A percentile compares a stretch with the other conserved stretches of the same genome.
phyloP scores from a whole-genome alignment of 2,329 filamentous ascomycete genomes.

The Alternaria ethzedia region DNA sequence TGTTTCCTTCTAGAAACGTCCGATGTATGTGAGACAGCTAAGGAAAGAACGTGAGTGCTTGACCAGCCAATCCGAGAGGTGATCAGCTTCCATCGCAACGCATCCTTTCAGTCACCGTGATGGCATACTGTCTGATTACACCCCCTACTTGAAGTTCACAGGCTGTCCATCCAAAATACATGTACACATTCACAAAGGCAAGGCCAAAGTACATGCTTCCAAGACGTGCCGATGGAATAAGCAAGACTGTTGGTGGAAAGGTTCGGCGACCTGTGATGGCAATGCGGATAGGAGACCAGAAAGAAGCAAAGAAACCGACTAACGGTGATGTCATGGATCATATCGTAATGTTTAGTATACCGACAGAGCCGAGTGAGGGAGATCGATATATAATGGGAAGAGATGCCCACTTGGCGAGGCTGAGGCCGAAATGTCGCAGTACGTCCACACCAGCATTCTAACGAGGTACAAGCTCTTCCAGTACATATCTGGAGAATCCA shows the following conservation, averaged over 20 bases:
- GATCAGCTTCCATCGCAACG: not conserved
- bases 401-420: not conserved
- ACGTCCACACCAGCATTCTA: not conserved
- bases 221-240: not conserved
- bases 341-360: not conserved
- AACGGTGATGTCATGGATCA: not conserved
- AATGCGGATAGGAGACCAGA: not conserved
- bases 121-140: not conserved
- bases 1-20: not conserved
- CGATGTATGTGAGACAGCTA: not conserved
- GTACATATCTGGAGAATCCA: not conserved
- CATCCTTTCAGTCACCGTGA: not conserved
- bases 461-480: not conserved
- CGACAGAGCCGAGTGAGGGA: not conserved
- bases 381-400: not conserved
- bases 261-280: not conserved
- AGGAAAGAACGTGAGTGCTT: not conserved
- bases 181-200: not conserved
- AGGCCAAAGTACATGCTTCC: not conserved
- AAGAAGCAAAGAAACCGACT: not conserved
- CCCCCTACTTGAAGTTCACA: not conserved
- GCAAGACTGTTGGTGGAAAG: not conserved
- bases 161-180: not conserved
- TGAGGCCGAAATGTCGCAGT: not conserved
- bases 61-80: not conserved